Evolutionary conservation across 2,329 filamentous ascomycete genomes (phyloP), one percentile per base, ranked within the genome.

Genomic region (Cadophora gregata): DNA sequence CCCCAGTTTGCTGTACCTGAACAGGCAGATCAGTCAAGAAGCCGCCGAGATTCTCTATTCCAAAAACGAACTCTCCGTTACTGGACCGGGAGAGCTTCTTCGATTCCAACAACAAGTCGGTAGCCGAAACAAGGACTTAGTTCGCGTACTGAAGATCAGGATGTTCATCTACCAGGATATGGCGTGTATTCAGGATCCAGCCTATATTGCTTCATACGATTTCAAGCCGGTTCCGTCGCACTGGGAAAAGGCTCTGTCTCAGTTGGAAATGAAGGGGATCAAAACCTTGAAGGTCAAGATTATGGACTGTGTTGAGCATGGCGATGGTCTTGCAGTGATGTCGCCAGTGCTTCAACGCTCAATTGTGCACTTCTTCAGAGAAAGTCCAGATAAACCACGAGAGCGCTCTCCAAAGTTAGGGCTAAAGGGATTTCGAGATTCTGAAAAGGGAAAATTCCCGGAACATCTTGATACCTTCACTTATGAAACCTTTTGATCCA

Each of bases 11-110:
- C 38, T 48, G 24, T 50, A 27, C 24, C 16, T 62, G 12, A 63
- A 50, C 42, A 58, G 59, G 21, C 62, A 63, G 45, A 33, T 48
- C n/a, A 33, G 21, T 10, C 19, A 48, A 25, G 62, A 63, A 56
- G 38, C 50, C 31, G 29, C 31, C 16, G 53, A 51, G 21, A 36
- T 59, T 9, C 47, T 63, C 36, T 56, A 64, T 16, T 59, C 62
- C 6, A 38, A 48, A 14, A 63, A 58, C 24, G 25, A 33, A 10
- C 31, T 63, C 24, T 12, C 25, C 48, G 10, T 42, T 25, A 25
- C n/a, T 42, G 19, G 19, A 7, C 42, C 42, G n/a, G 42, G 42
- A 6, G 42, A 47, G 42, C 42, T 47, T 21, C 42, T 47, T 8
- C 19, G 42, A 8, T 64, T 64, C n/a, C 42, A 53, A 55, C 19